Conservation (phyloP, 2,329 filamentous ascomycete species). For the Pseudopyrenochaeta lycopersici region DNA sequence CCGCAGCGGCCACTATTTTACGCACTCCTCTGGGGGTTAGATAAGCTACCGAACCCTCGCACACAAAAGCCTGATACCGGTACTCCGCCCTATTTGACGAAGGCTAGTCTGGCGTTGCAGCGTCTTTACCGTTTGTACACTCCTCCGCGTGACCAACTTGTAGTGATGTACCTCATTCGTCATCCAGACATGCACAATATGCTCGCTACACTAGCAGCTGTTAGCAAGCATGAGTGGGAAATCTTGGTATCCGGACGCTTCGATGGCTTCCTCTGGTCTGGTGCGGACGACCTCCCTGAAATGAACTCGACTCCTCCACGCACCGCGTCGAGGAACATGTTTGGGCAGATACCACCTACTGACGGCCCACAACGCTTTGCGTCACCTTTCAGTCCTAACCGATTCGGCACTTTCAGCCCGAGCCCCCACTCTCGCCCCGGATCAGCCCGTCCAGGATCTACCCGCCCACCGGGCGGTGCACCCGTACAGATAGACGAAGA, state of each 20-base stretch:
- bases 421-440: constrained; percentile 28
- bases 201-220: constrained; percentile 84
- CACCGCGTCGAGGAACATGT: constrained; percentile 33
- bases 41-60: constrained; percentile 61
- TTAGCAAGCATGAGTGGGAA: constrained; percentile 94
- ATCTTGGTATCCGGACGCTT: constrained; percentile 93
- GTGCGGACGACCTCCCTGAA: constrained; percentile 70
- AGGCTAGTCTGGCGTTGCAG: constrained; percentile 80
- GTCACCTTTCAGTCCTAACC: constrained; percentile 64
- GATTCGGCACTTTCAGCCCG: constrained; percentile 47
- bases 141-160: constrained; percentile 83
- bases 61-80: constrained; percentile 72
- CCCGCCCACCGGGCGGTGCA: constrained; percentile 57
- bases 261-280: constrained; percentile 94
- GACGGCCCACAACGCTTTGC: constrained; percentile 47
- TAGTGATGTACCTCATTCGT: constrained; percentile 84
- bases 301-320: constrained; percentile 33
- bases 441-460: constrained; percentile 24
- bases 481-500: constrained; percentile 93
- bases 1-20: constrained; percentile 84
- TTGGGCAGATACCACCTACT: constrained; percentile 54
- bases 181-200: constrained; percentile 85
- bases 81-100: constrained; percentile 77
- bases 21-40: constrained; percentile 73
- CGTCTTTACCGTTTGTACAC: constrained; percentile 80